Percentiles rank a stretch among this genome's conserved stretches.
phyloP scores from a whole-genome alignment of 129 eudicot genomes.

The Ambrosia trifida region DNA sequence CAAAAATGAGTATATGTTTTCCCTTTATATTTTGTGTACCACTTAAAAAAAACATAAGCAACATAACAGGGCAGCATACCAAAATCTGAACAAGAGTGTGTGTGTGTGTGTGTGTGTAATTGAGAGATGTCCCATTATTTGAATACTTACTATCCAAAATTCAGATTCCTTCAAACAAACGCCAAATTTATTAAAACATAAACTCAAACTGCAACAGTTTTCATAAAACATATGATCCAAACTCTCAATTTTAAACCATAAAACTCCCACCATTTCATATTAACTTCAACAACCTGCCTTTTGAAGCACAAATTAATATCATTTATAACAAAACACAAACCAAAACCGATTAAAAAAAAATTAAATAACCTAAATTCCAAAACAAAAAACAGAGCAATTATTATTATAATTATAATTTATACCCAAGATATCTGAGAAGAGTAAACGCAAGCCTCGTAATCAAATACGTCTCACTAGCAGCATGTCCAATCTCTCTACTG shows the following conservation, averaged over 20 bases:
- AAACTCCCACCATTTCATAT: background rate
- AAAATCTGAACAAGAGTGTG: no score
- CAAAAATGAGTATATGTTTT: no score
- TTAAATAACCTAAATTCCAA: background rate
- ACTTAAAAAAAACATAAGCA: no score
- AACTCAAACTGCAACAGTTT: background rate
- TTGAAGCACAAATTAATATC: background rate
- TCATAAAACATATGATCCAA: background rate
- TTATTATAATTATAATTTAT: conserved; percentile 2
- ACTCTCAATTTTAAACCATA: background rate
- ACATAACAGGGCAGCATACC: no score
- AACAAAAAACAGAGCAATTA: background rate
- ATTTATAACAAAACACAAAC: background rate
- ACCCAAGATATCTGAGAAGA: conserved; percentile 84
- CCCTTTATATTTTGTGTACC: no score
- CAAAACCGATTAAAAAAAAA: background rate
- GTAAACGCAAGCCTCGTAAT: conserved; percentile 67
- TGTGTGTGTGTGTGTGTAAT: no score
- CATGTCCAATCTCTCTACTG: conserved; percentile 69
- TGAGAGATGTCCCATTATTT: no score
- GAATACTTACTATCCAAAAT: no score
- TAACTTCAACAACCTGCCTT: background rate
- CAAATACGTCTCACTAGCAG: conserved; percentile 86
- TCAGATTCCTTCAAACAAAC: background rate
- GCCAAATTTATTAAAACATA: background rate